Evolutionary conservation across 345 rosid genomes (phyloP).

Genomic region (Syzygium aqueum): DNA sequence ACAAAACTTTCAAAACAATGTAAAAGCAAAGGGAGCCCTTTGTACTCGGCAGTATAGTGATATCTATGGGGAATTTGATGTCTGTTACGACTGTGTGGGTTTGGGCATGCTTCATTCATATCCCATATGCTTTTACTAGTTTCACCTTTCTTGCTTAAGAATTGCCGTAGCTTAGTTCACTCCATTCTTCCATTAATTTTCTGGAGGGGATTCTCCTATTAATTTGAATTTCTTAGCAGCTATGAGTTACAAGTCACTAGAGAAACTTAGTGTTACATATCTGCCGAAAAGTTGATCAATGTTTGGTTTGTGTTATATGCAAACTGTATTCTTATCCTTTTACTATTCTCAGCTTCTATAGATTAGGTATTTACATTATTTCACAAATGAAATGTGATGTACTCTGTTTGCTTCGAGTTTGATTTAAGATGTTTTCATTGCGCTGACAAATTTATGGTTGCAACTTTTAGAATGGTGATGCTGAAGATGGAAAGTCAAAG

Average conservation of each 20-base stretch:
- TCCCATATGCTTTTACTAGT: not conserved
- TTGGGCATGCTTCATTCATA: not conserved
- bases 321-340: not conserved
- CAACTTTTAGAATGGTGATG: slow-evolving; percentile 69
- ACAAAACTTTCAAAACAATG: not conserved
- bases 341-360: not conserved
- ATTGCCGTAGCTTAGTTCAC: not conserved
- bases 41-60: not conserved
- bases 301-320: not conserved
- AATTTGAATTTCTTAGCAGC: not conserved
- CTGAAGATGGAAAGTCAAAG: slow-evolving; percentile 87
- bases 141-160: not conserved
- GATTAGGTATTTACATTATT: not conserved
- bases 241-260: not conserved
- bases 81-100: not conserved
- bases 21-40: not conserved
- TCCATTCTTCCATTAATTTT: not conserved
- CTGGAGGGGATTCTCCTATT: not conserved
- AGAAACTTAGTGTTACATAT: not conserved
- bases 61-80: not conserved
- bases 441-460: slow-evolving; percentile 5
- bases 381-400: not conserved
- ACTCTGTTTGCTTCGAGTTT: not conserved
- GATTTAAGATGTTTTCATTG: not conserved
- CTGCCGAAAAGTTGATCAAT: not conserved